Percentiles rank a stretch among this genome's conserved stretches.
phyloP scores from a whole-genome alignment of 2,329 filamentous ascomycete species.

The Epichloe sibirici region DNA sequence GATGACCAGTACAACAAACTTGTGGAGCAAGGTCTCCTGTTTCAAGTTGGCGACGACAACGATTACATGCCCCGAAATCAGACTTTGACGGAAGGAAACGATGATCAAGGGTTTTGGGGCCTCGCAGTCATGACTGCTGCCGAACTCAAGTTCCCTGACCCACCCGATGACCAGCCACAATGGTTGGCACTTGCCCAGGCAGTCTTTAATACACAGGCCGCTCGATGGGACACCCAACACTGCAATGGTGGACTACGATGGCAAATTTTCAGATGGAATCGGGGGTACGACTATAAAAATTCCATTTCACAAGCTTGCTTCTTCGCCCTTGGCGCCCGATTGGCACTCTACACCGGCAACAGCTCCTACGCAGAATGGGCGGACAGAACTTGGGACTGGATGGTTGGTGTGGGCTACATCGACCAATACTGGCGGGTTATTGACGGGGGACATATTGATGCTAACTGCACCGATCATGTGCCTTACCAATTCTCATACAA shows the following conservation, averaged over 20 bases:
- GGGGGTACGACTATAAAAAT: constrained; percentile 68
- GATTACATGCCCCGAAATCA: constrained; percentile 72
- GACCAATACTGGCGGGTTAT: constrained; percentile 46
- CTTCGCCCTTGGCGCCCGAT: constrained; percentile 51
- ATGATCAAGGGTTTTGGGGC: constrained; percentile 67
- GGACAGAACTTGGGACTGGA: constrained; percentile 60
- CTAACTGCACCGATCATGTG: constrained; percentile 45
- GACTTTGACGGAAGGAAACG: constrained; percentile 57
- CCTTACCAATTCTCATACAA: constrained; percentile 61
- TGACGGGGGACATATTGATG: constrained; percentile 45
- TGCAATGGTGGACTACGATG: constrained; percentile 70
- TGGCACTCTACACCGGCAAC: constrained; percentile 69
- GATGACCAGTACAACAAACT: constrained; percentile 60
- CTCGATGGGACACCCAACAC: constrained; percentile 55
- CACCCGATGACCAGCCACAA: constrained; percentile 40
- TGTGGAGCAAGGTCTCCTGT: constrained; percentile 54
- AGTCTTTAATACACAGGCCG: constrained; percentile 68
- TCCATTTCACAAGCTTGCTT: constrained; percentile 51
- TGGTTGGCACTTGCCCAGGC: constrained; percentile 66
- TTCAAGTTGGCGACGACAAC: constrained; percentile 58
- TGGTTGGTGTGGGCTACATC: constrained; percentile 43
- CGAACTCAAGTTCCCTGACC: constrained; percentile 54
- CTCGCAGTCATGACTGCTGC: constrained; percentile 58
- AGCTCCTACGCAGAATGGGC: constrained; percentile 69
- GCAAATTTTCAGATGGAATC: constrained; percentile 79